Evolutionary conservation across 2,329 filamentous ascomycete genomes (phyloP), one percentile per base, ranked within the genome.

Genomic region (Monosporascus sp.): DNA sequence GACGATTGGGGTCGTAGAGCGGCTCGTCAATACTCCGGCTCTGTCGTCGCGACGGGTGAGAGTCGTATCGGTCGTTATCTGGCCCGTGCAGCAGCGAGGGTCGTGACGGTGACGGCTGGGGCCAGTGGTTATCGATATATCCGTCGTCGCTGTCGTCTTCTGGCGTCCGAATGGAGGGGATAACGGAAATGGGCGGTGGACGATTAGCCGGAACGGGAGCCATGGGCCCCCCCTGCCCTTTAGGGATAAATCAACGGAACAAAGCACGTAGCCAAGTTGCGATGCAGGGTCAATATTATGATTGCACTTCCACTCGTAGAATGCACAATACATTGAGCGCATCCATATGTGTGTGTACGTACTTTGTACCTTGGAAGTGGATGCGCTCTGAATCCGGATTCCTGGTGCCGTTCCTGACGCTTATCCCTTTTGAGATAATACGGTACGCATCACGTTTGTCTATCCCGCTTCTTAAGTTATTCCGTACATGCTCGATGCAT

Each of bases 1-100:
- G 60, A 50, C 65, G 65, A 52, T 64, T 64, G 48, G 65, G 55
- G 45, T 67, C 66, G 61, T 67, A 66, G 52, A 63, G 65, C 18
- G 59, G 53, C 54, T 60, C 58, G 24, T 51, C 50, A 7, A 43
- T n/a, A 20, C 46, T 39, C 22, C 20, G 20, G 39, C 41, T 24
- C 24, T 46, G 50, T 50, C 27, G n/a, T 22, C 37, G 55, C 46
- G 48, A 7, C 51, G 54, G n/a, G 35, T n/a, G 22, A 7, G 31
- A 24, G 17, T 14, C 31, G 22, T 24, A 51, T 31, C 44, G 50
- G 43, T 46, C 48, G 31, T 49, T 31, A 50, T 49, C 55, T 18
- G 61, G 58, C 22, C 56, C 48, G 56, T 58, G 59, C 46, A 61
- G 53, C 52, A 57, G 43, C 24, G 57, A 52, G 44, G 53, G 17